Conservation (phyloP, 1,284 basidiomycete genomes). For the Vanrija pseudolonga region DNA sequence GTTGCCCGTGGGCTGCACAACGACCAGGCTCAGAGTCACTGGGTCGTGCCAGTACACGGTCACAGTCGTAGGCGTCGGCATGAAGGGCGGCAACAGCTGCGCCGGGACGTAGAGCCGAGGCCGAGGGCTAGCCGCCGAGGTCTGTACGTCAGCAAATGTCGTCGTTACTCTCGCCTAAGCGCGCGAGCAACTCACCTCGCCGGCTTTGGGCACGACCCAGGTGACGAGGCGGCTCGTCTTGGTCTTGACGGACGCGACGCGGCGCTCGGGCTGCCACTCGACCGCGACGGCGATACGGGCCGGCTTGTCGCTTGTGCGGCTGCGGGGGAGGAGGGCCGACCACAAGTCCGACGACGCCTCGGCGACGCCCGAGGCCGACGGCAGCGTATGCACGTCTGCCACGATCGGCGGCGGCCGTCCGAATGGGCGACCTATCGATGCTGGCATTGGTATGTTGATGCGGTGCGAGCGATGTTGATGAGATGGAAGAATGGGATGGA, state of each 20-base stretch:
- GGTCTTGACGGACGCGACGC: not conserved
- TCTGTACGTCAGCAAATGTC: not conserved
- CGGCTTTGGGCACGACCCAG: constrained; percentile 9
- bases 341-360: constrained; percentile 14
- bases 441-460: constrained; percentile 5
- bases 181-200: constrained; percentile 5
- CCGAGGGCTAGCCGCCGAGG: not conserved
- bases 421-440: constrained; percentile 8
- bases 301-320: not conserved
- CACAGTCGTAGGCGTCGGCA: constrained; percentile 23
- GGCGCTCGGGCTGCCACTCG: constrained; percentile 13
- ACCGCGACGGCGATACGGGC: constrained; percentile 9
- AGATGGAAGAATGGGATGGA: not conserved
- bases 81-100: constrained; percentile 30
- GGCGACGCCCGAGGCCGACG: constrained; percentile 6
- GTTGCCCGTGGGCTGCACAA: constrained; percentile 35
- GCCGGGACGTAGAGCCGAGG: constrained; percentile 26
- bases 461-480: not conserved
- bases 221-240: constrained; percentile 7
- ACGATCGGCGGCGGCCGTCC: constrained; percentile 13
- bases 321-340: constrained; percentile 2
- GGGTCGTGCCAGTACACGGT: constrained; percentile 29
- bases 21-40: constrained; percentile 34
- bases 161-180: not conserved
- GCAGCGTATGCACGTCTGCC: constrained; percentile 13